These are phyloP conservation scores for Violaceomyces palustris DNA, from an alignment of 1,284 basidiomycete species.

Conservation along the genomic window DNA sequence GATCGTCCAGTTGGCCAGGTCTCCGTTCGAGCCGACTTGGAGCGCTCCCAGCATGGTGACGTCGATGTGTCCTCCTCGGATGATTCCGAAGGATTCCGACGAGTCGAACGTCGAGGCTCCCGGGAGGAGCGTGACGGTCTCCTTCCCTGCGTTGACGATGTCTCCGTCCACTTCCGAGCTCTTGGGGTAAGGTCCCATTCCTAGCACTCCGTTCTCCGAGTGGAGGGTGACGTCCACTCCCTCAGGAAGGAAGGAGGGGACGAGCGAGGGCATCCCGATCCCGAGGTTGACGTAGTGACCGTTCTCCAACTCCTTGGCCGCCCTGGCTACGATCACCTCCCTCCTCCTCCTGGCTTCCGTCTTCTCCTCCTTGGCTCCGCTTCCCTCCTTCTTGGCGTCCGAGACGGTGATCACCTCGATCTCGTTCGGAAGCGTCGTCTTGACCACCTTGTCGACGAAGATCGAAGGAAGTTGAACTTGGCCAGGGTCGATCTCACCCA, in stretches of 20 bases:
- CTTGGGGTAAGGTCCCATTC: slow-evolving; percentile 48
- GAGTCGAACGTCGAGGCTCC: slow-evolving; percentile 91
- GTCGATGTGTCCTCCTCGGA: slow-evolving; percentile 86
- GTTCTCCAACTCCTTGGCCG: slow-evolving; percentile 43
- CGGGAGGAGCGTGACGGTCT: slow-evolving; percentile 71
- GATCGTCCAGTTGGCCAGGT: slow-evolving; percentile 97
- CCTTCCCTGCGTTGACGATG: slow-evolving; percentile 73
- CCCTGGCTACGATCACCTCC: slow-evolving; percentile 34
- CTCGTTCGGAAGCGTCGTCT: slow-evolving; percentile 29
- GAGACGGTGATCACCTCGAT: slow-evolving; percentile 40
- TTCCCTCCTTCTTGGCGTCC: slow-evolving; percentile 19
- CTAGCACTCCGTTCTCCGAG: slow-evolving; percentile 48
- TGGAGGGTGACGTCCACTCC: slow-evolving; percentile 46
- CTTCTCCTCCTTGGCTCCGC: slow-evolving; percentile 7
- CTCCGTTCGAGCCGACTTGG: slow-evolving; percentile 88
- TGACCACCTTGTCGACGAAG: slow-evolving; percentile 45
- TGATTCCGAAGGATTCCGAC: slow-evolving; percentile 88
- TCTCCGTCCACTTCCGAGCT: slow-evolving; percentile 43
- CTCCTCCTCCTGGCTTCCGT: slow-evolving; percentile 22
- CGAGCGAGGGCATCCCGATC: slow-evolving; percentile 46
- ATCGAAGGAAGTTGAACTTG: slow-evolving; percentile 46
- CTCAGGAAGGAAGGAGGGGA: slow-evolving; percentile 44
- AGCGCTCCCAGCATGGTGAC: slow-evolving; percentile 87
- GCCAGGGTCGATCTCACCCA: slow-evolving; percentile 36
- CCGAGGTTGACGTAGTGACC: slow-evolving; percentile 51